Evolutionary conservation across 768 basidiomycete genomes (phyloP).

Genomic region (Mycena polygramma): DNA sequence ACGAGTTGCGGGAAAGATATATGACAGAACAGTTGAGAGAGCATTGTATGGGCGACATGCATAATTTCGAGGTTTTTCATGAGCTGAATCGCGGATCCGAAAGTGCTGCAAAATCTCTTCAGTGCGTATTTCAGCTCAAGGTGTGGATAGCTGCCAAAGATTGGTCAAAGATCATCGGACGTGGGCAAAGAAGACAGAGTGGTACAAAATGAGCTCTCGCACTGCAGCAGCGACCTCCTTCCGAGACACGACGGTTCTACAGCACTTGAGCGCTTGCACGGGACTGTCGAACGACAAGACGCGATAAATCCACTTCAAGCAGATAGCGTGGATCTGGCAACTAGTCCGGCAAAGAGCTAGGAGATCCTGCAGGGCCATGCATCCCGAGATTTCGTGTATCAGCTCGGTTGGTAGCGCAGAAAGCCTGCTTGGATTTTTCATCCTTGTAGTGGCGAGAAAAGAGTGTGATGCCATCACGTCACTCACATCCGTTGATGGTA

Average conservation of each 20-base stretch:
- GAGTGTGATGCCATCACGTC: too few relatives aligned
- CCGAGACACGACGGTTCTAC: background rate
- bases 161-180: too few relatives aligned
- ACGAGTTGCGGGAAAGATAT: background rate
- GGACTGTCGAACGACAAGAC: background rate
- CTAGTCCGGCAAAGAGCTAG: constrained; percentile 10
- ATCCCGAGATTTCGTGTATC: background rate
- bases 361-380: background rate
- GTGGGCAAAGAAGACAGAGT: too few relatives aligned
- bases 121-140: background rate
- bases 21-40: background rate
- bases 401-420: constrained; percentile 13
- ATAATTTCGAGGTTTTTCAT: background rate
- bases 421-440: background rate
- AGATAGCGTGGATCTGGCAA: constrained; percentile 9
- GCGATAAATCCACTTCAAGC: constrained; percentile 20
- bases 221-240: background rate
- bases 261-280: constrained; percentile 11
- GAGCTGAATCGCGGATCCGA: background rate
- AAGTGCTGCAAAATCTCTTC: background rate
- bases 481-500: too few relatives aligned
- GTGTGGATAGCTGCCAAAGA: background rate
- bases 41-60: background rate
- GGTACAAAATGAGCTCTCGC: background rate
- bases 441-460: background rate